Evolutionary conservation across 1,139 yeast genomes (phyloP).

Genomic region (Sugiyamaella neomexicana): DNA sequence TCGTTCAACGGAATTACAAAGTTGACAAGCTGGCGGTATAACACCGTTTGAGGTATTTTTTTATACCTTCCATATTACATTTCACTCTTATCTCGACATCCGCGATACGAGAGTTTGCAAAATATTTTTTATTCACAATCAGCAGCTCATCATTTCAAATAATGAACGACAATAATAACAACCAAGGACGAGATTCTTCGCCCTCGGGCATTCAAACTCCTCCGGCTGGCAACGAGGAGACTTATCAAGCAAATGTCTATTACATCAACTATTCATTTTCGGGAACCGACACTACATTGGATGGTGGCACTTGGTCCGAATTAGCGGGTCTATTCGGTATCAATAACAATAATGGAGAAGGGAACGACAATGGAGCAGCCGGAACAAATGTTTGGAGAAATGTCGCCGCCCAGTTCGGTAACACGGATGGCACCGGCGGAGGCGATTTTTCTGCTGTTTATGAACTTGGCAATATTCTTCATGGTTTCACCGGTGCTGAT

Average conservation of each 20-base stretch:
- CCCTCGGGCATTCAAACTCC: neutral
- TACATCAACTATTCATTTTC: conserved; percentile 17
- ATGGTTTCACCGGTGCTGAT: neutral
- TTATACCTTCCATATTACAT: neutral
- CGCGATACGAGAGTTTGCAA: too few species aligned
- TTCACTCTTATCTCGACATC: neutral
- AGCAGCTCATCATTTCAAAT: too few species aligned
- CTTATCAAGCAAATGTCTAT: conserved; percentile 7
- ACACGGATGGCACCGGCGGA: neutral
- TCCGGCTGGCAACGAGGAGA: neutral
- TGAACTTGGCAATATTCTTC: neutral
- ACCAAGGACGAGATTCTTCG: neutral
- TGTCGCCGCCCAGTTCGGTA: neutral
- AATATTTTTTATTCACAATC: too few species aligned
- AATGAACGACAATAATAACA: conserved; percentile 4
- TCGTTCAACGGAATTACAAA: neutral
- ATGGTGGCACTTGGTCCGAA: neutral
- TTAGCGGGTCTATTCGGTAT: conserved; percentile 7
- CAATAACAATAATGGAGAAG: neutral
- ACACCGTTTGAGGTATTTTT: neutral
- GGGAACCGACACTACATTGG: conserved; percentile 4
- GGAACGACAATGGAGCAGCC: neutral
- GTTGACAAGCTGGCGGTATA: neutral
- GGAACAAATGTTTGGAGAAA: conserved; percentile 4
- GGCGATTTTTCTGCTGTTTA: neutral